Evolutionary conservation across 2,329 filamentous ascomycete genomes (phyloP).

Genomic region (Periconia sp.): DNA sequence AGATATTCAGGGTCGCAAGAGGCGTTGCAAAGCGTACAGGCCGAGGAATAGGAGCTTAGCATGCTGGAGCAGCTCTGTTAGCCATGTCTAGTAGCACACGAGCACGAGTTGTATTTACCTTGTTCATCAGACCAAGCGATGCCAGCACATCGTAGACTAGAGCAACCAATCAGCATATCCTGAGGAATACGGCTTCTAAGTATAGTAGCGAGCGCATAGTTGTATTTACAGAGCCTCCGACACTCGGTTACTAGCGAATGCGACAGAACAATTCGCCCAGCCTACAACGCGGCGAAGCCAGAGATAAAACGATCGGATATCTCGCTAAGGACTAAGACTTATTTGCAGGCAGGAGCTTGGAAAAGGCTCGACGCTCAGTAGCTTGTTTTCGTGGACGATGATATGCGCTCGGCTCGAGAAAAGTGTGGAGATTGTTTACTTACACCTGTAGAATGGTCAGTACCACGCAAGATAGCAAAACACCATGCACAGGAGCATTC

Average conservation of each 20-base stretch:
- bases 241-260: too few species aligned
- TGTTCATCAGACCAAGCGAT: constrained; percentile 86
- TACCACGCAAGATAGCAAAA: neutral
- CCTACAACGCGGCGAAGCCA: too few species aligned
- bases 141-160: constrained; percentile 88
- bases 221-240: too few species aligned
- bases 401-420: neutral
- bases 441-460: constrained; percentile 17
- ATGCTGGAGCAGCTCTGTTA: constrained; percentile 57
- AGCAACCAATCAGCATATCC: constrained; percentile 12
- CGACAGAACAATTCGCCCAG: too few species aligned
- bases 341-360: too few species aligned
- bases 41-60: constrained; percentile 75
- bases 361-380: too few species aligned
- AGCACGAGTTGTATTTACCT: constrained; percentile 46
- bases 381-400: too few species aligned
- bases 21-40: constrained; percentile 51
- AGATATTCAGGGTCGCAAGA: neutral
- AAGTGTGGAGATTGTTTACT: constrained; percentile 9
- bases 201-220: neutral
- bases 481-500: too few species aligned
- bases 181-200: constrained; percentile 1
- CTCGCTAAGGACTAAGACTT: too few species aligned
- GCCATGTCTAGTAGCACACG: constrained; percentile 1
- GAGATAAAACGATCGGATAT: too few species aligned